These are phyloP conservation scores for Juglanconis oblonga DNA, from an alignment of 2,329 filamentous ascomycete species.

Conservation along the genomic window DNA sequence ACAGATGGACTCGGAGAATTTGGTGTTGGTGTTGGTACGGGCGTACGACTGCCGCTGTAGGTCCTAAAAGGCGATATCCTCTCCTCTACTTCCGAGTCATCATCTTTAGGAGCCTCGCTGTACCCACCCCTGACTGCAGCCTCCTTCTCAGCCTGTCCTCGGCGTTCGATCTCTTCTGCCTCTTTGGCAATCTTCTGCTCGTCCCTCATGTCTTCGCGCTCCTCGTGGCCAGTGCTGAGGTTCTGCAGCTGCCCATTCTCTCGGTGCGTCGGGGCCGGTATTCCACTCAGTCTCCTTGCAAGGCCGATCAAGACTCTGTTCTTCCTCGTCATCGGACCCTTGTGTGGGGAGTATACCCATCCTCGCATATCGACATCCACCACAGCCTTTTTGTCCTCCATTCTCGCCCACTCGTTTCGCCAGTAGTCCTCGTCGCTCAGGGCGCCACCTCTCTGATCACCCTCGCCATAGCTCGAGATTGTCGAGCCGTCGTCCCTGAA, in stretches of 20 bases:
- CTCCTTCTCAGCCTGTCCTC: constrained; percentile 68
- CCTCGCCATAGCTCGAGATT: not conserved
- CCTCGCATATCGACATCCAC: constrained; percentile 94
- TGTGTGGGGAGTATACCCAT: constrained; percentile 88
- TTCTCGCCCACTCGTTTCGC: constrained; percentile 73
- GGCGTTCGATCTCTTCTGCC: constrained; percentile 72
- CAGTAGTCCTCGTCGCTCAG: constrained; percentile 70
- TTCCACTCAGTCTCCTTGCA: constrained; percentile 81
- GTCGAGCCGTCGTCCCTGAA: constrained; percentile 42
- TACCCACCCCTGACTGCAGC: constrained; percentile 70
- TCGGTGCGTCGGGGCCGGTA: constrained; percentile 63
- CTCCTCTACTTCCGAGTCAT: constrained; percentile 38
- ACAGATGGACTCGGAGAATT: constrained; percentile 41
- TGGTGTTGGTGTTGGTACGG: constrained; percentile 39
- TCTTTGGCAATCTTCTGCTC: constrained; percentile 69
- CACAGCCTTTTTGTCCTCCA: constrained; percentile 78
- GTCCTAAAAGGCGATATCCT: constrained; percentile 23
- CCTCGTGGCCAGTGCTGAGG: constrained; percentile 31
- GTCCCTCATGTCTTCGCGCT: constrained; percentile 49
- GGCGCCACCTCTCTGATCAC: constrained; percentile 27
- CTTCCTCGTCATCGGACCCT: constrained; percentile 79
- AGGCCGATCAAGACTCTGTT: constrained; percentile 85
- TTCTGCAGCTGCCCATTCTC: constrained; percentile 24
- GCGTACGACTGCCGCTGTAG: constrained; percentile 30
- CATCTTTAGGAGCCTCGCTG: constrained; percentile 59